Evolutionary conservation across 108 stramenopile species (phyloP).

Genomic region (Fragilaria crotonensis): DNA sequence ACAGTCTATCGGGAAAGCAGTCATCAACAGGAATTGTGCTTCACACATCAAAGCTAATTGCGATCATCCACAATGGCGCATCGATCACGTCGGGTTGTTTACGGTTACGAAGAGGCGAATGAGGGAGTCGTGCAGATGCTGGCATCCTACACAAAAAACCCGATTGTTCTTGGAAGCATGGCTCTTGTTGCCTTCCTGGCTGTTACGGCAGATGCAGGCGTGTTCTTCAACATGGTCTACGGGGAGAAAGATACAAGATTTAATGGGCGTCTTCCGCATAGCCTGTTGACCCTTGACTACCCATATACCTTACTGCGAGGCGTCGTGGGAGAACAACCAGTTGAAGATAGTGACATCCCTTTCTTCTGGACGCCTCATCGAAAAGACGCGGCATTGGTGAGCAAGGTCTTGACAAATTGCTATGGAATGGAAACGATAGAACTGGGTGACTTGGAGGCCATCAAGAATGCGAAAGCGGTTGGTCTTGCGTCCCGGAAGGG

Average conservation of each 20-base stretch:
- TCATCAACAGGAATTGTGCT: no score
- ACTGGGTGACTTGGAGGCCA: conserved; percentile 24
- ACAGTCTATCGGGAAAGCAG: no score
- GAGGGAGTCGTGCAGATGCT: not conserved
- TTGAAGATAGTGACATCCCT: conserved; percentile 25
- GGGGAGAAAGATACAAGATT: conserved; percentile 1
- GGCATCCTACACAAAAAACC: conserved; percentile 2
- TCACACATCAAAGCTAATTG: no score
- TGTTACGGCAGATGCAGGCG: not conserved
- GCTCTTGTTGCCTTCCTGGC: not conserved
- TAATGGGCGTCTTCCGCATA: conserved; percentile 42
- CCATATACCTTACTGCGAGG: conserved; percentile 41
- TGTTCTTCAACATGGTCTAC: not conserved
- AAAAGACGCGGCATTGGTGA: conserved; percentile 24
- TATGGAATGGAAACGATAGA: conserved; percentile 36
- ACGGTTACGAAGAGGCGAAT: not conserved
- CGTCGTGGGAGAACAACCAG: conserved; percentile 44
- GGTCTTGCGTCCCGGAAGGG: conserved; percentile 19
- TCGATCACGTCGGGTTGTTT: not conserved
- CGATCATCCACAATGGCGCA: not conserved
- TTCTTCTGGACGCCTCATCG: conserved; percentile 43
- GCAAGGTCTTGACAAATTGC: conserved; percentile 26
- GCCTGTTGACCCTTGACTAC: conserved; percentile 39
- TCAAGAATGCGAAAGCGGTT: conserved; percentile 24
- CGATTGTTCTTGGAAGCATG: not conserved